Conservation (phyloP, 179 eudicot genomes). For the Dionaea muscipula region DNA sequence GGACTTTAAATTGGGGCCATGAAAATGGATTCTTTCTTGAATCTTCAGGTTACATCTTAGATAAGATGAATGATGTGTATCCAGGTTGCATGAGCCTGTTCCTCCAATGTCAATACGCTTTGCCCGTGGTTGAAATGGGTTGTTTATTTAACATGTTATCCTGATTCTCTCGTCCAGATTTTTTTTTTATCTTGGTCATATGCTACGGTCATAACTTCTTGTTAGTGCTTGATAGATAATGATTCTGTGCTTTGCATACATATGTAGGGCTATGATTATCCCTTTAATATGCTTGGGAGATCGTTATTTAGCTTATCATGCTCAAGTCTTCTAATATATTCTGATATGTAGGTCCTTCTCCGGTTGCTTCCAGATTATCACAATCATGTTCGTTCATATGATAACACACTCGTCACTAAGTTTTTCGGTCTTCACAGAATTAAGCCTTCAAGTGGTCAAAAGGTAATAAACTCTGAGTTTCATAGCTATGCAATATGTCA, state of each 20-base stretch:
- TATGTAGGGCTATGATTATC: too few relatives aligned
- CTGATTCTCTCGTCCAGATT: not conserved
- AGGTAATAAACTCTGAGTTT: conserved; percentile 34
- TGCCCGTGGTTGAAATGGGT: not conserved
- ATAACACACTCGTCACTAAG: conserved; percentile 91
- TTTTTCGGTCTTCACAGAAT: conserved; percentile 99
- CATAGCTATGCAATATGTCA: not conserved
- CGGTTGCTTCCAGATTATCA: conserved; percentile 91
- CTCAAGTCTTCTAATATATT: not conserved
- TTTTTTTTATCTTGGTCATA: not conserved
- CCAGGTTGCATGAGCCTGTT: not conserved
- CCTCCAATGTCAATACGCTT: not conserved
- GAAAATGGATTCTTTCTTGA: not conserved
- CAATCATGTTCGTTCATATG: conserved; percentile 67
- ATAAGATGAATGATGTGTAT: not conserved
- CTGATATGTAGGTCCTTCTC: conserved; percentile 50
- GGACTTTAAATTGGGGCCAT: not conserved
- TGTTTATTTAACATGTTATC: not conserved
- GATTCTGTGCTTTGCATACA: too few relatives aligned
- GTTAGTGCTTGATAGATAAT: too few relatives aligned
- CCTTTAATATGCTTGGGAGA: too few relatives aligned
- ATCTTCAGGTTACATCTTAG: not conserved
- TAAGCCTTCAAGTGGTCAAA: conserved; percentile 88
- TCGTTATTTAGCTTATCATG: not conserved
- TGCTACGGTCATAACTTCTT: not conserved